These are phyloP conservation scores for Craspedostauros australis DNA, from an alignment of 108 stramenopile genomes.

Conservation along the genomic window DNA sequence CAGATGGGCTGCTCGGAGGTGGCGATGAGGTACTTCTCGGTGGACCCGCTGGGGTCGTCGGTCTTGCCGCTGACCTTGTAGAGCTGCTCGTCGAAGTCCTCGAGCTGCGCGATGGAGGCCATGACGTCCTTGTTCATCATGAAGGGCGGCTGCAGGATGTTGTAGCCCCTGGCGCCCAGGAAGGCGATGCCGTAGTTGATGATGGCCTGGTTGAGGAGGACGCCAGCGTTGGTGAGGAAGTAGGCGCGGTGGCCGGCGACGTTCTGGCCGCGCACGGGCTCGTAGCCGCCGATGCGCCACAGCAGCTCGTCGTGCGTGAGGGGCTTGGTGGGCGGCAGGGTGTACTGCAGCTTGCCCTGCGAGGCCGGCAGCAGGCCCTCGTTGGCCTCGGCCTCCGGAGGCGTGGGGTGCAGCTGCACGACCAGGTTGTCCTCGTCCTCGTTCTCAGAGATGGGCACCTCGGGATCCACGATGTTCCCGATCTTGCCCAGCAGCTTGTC, in stretches of 20 bases:
- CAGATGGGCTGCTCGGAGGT: conserved; percentile 99
- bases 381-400: conserved; percentile 50
- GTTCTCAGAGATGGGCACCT: conserved; percentile 89
- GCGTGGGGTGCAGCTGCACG: conserved; percentile 61
- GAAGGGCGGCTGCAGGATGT: conserved; percentile 97
- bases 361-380: conserved; percentile 56
- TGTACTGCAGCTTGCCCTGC: conserved; percentile 53
- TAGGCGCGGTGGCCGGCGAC: conserved; percentile 98
- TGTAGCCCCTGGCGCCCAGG: conserved; percentile 83
- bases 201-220: conserved; percentile 96
- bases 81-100: conserved; percentile 99
- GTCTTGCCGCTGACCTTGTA: conserved; percentile 97
- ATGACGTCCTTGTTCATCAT: conserved; percentile 99
- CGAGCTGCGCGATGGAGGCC: conserved; percentile 98
- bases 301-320: conserved; percentile 96
- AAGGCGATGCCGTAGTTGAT: conserved; percentile 98
- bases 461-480: conserved; percentile 95
- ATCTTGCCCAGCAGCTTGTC: conserved; percentile 79
- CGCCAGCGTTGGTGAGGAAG: conserved; percentile 96
- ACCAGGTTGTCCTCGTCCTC: conserved; percentile 95
- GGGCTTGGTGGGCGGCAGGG: conserved; percentile 73
- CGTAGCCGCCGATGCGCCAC: conserved; percentile 97
- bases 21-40: conserved; percentile 98
- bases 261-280: conserved; percentile 88
- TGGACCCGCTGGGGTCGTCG: conserved; percentile 79